Evolutionary conservation across 148 eudicot species (phyloP), one percentile per base, ranked within the genome.

Genomic region (Fagopyrum tataricum): DNA sequence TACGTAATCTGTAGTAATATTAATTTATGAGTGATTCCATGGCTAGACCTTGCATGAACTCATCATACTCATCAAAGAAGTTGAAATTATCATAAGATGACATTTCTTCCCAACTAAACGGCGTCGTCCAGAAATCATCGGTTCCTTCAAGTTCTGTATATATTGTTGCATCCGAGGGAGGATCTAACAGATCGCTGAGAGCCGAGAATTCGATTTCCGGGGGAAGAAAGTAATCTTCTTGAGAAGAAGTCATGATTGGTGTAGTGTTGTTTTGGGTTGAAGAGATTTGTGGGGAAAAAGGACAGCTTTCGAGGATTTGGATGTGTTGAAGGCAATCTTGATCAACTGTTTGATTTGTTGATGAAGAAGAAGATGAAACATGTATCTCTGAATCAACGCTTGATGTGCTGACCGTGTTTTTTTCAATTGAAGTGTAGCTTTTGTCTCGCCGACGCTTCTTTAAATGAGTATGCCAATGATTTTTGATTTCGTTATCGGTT

Each of bases 401-500:
- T 14, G 66, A 59, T 24, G 15, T 9, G 39, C 39, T 24, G 39
- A 24, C 39, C 0, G 23, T 37, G 39, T 39, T 24, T 39, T 24
- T 23, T 15, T 24, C 39, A 0, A 13, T 13, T 8, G 13, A 46
- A 10, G 49, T 7, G 37, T 31, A 53, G 59, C 2, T 7, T 49
- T 4, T 2, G 2, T 37, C 14, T 39, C 43, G 39, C 5, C 5
- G 7, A 15, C 72, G 72, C 12, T 69, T 69, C 49, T 85, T 84
- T 20, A 87, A 78, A 80, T 84, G 87, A 0, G 90, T 87, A 77
- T 87, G 84, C 90, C 90, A 87, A 59, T 84, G 82, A 44, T 87
- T 87, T 53, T 87, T 87, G 76, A 87, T 87, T 78, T 87, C 90
- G 58, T 87, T 87, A 56, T 87, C 90, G 2, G 87, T 87, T 79